Percentiles rank a stretch among this genome's conserved stretches.
These are phyloP conservation scores for Debaryomyces fabryi DNA, from an alignment of 1,139 yeast species.

Conservation along the genomic window DNA sequence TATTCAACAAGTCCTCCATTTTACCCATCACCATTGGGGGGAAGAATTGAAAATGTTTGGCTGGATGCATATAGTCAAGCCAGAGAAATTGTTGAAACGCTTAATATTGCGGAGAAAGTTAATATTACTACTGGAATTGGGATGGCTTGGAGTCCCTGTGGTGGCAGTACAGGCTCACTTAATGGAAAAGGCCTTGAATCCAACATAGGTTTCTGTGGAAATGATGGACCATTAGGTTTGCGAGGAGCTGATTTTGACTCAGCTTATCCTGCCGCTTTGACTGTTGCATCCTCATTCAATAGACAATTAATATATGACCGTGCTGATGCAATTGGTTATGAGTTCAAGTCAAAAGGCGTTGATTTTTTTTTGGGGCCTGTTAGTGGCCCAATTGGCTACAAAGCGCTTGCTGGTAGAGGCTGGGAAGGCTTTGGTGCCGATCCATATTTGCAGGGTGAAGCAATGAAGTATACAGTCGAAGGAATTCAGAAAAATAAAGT, in stretches of 20 bases:
- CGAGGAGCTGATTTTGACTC: slow-evolving; percentile 5
- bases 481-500: slow-evolving; percentile 8
- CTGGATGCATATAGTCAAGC: slow-evolving; percentile 9
- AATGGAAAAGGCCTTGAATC: slow-evolving; percentile 4
- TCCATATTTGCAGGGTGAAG: slow-evolving; percentile 7
- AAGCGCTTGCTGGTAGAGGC: slow-evolving; percentile 4
- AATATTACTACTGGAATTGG: slow-evolving; percentile 57
- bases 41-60: slow-evolving; percentile 9
- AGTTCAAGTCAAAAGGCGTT: slow-evolving; percentile 7
- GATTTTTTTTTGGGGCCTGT: slow-evolving; percentile 7
- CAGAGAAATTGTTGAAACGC: slow-evolving; percentile 28
- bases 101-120: slow-evolving; percentile 55
- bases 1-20: slow-evolving; percentile 7
- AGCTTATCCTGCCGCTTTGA: slow-evolving; percentile 5
- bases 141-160: slow-evolving; percentile 2
- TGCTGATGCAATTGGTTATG: slow-evolving; percentile 4
- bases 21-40: slow-evolving; percentile 8
- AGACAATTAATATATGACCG: neutral
- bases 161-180: slow-evolving; percentile 8
- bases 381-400: slow-evolving; percentile 9
- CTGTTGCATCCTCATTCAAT: slow-evolving; percentile 5
- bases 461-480: slow-evolving; percentile 5
- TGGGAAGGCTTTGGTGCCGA: slow-evolving; percentile 9
- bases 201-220: slow-evolving; percentile 3
- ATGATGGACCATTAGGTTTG: slow-evolving; percentile 7